These are phyloP conservation scores for Fusarium poae DNA, from an alignment of 2,329 filamentous ascomycete genomes.

Conservation along the genomic window DNA sequence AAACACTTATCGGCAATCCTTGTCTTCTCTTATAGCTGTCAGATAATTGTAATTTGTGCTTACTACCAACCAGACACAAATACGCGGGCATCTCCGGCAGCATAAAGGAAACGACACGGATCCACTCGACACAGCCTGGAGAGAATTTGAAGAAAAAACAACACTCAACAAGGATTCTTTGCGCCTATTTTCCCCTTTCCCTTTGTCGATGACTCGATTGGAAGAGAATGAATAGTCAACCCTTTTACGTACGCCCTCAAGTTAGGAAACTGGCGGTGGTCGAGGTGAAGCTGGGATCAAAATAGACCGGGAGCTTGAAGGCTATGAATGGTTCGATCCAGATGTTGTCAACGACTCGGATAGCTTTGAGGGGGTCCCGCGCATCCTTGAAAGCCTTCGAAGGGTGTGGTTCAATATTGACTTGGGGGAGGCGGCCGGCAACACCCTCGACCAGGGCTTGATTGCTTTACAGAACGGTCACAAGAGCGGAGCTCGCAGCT, in stretches of 20 bases:
- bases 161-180: slow-evolving; percentile 62
- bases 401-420: slow-evolving; percentile 71
- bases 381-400: slow-evolving; percentile 67
- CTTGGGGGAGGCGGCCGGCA: slow-evolving; percentile 60
- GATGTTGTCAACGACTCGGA: slow-evolving; percentile 61
- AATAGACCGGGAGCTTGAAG: slow-evolving; percentile 73
- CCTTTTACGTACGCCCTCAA: slow-evolving; percentile 71
- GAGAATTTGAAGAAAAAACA: slow-evolving; percentile 74
- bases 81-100: slow-evolving; percentile 73
- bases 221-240: slow-evolving; percentile 72
- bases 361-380: slow-evolving; percentile 66
- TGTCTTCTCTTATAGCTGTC: background rate
- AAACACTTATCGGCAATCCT: slow-evolving; percentile 68
- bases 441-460: slow-evolving; percentile 61
- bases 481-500: slow-evolving; percentile 70
- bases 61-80: slow-evolving; percentile 58
- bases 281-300: slow-evolving; percentile 61
- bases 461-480: slow-evolving; percentile 66
- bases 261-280: slow-evolving; percentile 37
- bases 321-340: slow-evolving; percentile 69
- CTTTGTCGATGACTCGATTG: slow-evolving; percentile 66
- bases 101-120: slow-evolving; percentile 66
- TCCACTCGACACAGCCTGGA: slow-evolving; percentile 69
- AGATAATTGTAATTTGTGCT: slow-evolving; percentile 4
- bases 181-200: slow-evolving; percentile 66